Percentiles rank a stretch among this genome's conserved stretches.
These are phyloP conservation scores for Yamadazyma triangularis DNA, from an alignment of 1,139 yeast genomes.

Conservation along the genomic window DNA sequence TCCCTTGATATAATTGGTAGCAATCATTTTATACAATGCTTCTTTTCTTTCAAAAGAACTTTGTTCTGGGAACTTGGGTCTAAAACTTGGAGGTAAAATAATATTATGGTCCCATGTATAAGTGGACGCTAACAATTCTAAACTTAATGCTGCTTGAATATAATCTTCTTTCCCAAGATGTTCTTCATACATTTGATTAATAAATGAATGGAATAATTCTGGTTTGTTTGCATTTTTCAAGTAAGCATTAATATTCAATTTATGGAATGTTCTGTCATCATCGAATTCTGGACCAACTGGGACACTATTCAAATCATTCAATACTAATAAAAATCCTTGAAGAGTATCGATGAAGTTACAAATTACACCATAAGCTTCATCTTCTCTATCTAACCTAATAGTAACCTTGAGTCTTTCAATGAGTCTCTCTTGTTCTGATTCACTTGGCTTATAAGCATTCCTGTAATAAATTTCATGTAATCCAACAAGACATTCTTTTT, in stretches of 20 bases:
- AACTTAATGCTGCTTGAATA: slow-evolving; percentile 80
- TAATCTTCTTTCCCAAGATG: slow-evolving; percentile 57
- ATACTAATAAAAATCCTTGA: slow-evolving; percentile 58
- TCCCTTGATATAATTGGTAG: slow-evolving; percentile 67
- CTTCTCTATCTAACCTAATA: slow-evolving; percentile 59
- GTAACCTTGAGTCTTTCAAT: slow-evolving; percentile 47
- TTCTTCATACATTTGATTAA: slow-evolving; percentile 69
- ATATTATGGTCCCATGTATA: slow-evolving; percentile 70
- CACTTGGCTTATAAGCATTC: slow-evolving; percentile 52
- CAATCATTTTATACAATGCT: slow-evolving; percentile 64
- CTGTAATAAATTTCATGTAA: slow-evolving; percentile 62
- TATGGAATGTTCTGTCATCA: slow-evolving; percentile 81
- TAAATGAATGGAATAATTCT: slow-evolving; percentile 72
- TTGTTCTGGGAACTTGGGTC: slow-evolving; percentile 76
- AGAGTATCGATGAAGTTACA: slow-evolving; percentile 52
- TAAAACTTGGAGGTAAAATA: slow-evolving; percentile 50
- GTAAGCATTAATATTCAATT: slow-evolving; percentile 71
- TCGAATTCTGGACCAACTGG: slow-evolving; percentile 84
- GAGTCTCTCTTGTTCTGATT: slow-evolving; percentile 51
- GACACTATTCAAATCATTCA: slow-evolving; percentile 66
- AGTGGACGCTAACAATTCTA: slow-evolving; percentile 74
- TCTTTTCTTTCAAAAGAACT: slow-evolving; percentile 81
- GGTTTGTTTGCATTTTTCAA: slow-evolving; percentile 77
- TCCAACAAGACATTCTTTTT: slow-evolving; percentile 58
- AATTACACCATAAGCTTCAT: slow-evolving; percentile 56